A percentile compares a stretch with the other conserved stretches of the same genome.
These are phyloP conservation scores for Stenocarpella maydis DNA, from an alignment of 2,329 filamentous ascomycete genomes.

Conservation along the genomic window DNA sequence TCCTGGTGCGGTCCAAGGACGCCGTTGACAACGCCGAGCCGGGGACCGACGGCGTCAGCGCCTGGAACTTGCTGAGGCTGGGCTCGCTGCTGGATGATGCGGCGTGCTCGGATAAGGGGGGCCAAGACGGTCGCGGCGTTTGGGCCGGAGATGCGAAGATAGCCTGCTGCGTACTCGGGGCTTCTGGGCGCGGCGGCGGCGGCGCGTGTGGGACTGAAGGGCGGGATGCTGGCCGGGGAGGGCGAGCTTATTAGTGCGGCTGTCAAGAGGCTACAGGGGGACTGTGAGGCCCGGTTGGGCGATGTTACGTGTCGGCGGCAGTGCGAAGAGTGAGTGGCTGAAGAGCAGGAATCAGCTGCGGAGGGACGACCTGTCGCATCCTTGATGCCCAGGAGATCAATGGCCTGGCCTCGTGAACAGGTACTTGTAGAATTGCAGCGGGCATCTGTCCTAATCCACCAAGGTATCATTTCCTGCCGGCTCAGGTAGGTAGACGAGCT, in stretches of 20 bases:
- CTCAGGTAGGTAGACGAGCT: not conserved
- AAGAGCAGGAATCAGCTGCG: constrained; percentile 8
- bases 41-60: constrained; percentile 81
- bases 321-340: constrained; percentile 14
- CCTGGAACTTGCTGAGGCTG: constrained; percentile 80
- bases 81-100: constrained; percentile 72
- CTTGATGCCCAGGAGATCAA: not conserved
- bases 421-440: too few species aligned
- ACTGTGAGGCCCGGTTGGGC: constrained; percentile 20
- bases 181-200: constrained; percentile 12
- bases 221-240: constrained; percentile 6
- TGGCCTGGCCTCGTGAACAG: not conserved
- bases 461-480: not conserved
- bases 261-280: not conserved
- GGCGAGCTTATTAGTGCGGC: constrained; percentile 14
- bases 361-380: constrained; percentile 17
- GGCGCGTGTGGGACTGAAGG: constrained; percentile 3
- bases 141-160: constrained; percentile 84
- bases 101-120: constrained; percentile 67
- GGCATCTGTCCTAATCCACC: not conserved
- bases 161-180: constrained; percentile 58
- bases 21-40: constrained; percentile 90
- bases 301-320: not conserved
- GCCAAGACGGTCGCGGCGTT: constrained; percentile 79
- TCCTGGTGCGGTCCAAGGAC: constrained; percentile 84